Evolutionary conservation across 805 yeast genomes (phyloP).

Genomic region (Kockiozyma suomiensis): DNA sequence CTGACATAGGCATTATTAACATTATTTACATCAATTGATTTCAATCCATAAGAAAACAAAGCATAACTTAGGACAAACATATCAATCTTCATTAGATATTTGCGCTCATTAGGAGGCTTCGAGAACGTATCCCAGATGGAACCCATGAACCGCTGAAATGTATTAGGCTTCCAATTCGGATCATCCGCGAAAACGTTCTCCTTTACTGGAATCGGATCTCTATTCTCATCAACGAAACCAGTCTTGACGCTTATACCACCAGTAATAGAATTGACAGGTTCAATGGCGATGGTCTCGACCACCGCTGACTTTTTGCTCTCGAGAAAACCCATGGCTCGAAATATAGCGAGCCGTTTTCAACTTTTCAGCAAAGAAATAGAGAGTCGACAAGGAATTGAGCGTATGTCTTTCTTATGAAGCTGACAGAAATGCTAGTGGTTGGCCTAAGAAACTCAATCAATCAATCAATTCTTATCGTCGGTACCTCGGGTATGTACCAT

Average conservation of each 20-base stretch:
- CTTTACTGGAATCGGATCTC: neutral
- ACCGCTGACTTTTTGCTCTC: neutral
- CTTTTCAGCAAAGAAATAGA: neutral
- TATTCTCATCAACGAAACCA: slow-evolving; percentile 5
- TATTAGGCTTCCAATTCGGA: slow-evolving; percentile 17
- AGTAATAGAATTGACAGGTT: neutral
- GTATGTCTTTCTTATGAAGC: too few relatives aligned
- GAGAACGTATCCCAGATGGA: slow-evolving; percentile 24
- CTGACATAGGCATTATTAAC: slow-evolving; percentile 66
- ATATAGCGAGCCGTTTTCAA: too few relatives aligned
- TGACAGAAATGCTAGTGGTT: too few relatives aligned
- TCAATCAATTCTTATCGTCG: too few relatives aligned
- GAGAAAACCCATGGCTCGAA: slow-evolving; percentile 2
- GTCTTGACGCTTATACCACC: neutral
- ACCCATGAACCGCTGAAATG: slow-evolving; percentile 6
- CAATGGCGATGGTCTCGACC: slow-evolving; percentile 6
- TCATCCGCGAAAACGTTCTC: slow-evolving; percentile 25
- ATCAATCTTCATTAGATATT: slow-evolving; percentile 43
- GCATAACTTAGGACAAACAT: slow-evolving; percentile 41
- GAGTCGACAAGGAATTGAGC: too few relatives aligned
- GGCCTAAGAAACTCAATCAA: too few relatives aligned
- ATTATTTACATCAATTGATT: slow-evolving; percentile 62
- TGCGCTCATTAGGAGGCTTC: slow-evolving; percentile 39
- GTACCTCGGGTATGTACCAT: too few relatives aligned
- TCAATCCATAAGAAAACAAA: slow-evolving; percentile 48